phyloP scores from a whole-genome alignment of 2,329 filamentous ascomycete genomes.

The Claviceps lovelessii region DNA sequence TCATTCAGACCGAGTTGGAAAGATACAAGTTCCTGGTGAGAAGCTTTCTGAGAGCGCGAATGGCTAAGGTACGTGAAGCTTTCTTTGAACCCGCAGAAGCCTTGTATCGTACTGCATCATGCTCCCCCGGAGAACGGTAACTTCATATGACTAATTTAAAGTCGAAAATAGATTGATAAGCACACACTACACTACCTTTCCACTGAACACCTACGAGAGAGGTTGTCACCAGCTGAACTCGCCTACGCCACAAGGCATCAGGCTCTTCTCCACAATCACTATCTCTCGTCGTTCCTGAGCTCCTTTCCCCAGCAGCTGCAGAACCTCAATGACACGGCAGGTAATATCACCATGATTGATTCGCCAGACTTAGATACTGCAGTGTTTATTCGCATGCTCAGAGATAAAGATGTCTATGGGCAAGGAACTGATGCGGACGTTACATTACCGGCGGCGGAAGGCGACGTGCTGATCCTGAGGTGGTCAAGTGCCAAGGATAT shows the following conservation, averaged over 20 bases:
- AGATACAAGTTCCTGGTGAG: conserved; percentile 84
- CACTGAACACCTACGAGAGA: conserved; percentile 35
- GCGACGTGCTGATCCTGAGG: conserved; percentile 54
- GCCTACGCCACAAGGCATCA: conserved; percentile 78
- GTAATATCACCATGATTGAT: conserved; percentile 86
- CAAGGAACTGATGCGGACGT: conserved; percentile 51
- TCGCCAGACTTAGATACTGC: conserved; percentile 67
- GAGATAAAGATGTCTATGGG: conserved; percentile 42
- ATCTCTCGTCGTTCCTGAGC: conserved; percentile 67
- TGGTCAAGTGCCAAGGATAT: conserved; percentile 59
- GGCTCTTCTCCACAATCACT: conserved; percentile 70
- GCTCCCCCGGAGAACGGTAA: not conserved
- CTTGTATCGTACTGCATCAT: not conserved
- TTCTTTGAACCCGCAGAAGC: not conserved
- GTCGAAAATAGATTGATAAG: conserved; percentile 49
- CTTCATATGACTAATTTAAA: not conserved
- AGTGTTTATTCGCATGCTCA: conserved; percentile 67
- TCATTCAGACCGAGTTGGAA: conserved; percentile 92
- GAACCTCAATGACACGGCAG: conserved; percentile 78
- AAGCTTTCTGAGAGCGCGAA: conserved; percentile 66
- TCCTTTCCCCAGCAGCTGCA: conserved; percentile 69
- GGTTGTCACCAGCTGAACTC: conserved; percentile 64
- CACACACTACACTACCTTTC: conserved; percentile 62
- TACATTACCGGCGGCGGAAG: conserved; percentile 41
- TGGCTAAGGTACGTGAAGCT: conserved; percentile 54